Evolutionary conservation across 2,329 filamentous ascomycete species (phyloP), one percentile per base, ranked within the genome.

Genomic region (Alternaria sp.): DNA sequence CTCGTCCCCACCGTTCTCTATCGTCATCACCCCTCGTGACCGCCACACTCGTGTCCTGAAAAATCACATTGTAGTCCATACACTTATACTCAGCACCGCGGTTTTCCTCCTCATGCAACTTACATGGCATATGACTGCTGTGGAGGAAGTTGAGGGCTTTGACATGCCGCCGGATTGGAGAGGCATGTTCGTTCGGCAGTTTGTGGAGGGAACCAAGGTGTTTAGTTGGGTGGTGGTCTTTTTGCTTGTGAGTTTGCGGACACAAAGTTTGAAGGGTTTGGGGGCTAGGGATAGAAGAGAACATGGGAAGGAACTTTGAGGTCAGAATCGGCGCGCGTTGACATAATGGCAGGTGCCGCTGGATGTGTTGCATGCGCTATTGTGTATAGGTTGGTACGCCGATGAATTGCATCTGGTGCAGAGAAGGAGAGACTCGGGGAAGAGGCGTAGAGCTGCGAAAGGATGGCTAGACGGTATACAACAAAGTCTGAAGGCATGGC

Each of bases 221-320:
- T 24, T 36, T 3, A 17, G 21, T 8, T 48, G 44, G 44, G 21
- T 48, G 21, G 23, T 21, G n/a, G 31, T 48, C 4, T 48, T 34
- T 48, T 5, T 48, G 29, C n/a, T 48, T 48, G 44, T 48, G 29
- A 48, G 44, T 48, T 34, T 17, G 31, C 23, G 31, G 21, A 17
- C 13, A 10, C 13, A 17, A 10, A 33, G 44, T 23, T 8, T 11
- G 8, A 14, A 6, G 37, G 4, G 17, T 7, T 11, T 23, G 5
- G 3, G 5, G 8, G 5, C 21, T 9, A 14, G 5, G 11, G 14
- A 8, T 3, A 48, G 34, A 34, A 34, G 13, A 23, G 9, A 23
- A 5, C n/a, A 39, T 2, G 37, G 10, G 23, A 21, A 9, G 37
- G 37, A 1, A 23, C 5, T 3, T n/a, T 11, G 17, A 11, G 13